Base-by-base conservation (phyloP, 768 basidiomycete genomes). In the Hydnomerulius pinastri region DNA sequence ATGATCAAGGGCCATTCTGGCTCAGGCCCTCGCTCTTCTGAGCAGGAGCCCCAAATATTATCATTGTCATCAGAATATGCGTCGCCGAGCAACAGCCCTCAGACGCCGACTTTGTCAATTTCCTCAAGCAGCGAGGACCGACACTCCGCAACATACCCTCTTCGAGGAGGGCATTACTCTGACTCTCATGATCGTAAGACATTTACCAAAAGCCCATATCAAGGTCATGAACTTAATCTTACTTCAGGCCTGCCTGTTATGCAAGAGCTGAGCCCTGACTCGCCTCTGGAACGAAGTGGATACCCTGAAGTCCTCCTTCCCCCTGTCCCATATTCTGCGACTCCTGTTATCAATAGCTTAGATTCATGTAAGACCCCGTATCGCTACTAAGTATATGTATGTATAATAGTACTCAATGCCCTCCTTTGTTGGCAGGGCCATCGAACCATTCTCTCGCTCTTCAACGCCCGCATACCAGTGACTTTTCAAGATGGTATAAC, bases 1-100 rank as follows among this genome's bases (percentile, higher is more conserved):
- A 89, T 91, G 87, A 91, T 92, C 69, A 92, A 92, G 70, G 90
- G 90, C 24, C 89, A 91, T 60, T 86, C 90, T 17, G 86, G 86
- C 48, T 72, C 85, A 23, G 84, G 81, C 2, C 76, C 85, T 17
- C 82, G 85, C 37, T 68, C 73, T 18, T 61, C 73, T 29, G 85
- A 85, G 2, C 78, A 78, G 15, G 83, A 82, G 28, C 78, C 75
- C 12, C 78, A 77, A 38, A 74, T 85, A 49, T 74, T 89, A 3
- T 18, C 54, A 67, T 73, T 60, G 70, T 87, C 62, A 58, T 71
- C 54, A 72, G 69, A 71, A 35, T 76, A 73, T 51, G 54, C 58
- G 37, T 74, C 76, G 2, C 74, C 77, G 3, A 62, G 51, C 54
- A 69, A 52, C 63, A 75, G 67, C 49, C 76, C 75, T 15, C 74